Evolutionary conservation across 768 basidiomycete genomes (phyloP).

Genomic region (Leccinellum luteum): DNA sequence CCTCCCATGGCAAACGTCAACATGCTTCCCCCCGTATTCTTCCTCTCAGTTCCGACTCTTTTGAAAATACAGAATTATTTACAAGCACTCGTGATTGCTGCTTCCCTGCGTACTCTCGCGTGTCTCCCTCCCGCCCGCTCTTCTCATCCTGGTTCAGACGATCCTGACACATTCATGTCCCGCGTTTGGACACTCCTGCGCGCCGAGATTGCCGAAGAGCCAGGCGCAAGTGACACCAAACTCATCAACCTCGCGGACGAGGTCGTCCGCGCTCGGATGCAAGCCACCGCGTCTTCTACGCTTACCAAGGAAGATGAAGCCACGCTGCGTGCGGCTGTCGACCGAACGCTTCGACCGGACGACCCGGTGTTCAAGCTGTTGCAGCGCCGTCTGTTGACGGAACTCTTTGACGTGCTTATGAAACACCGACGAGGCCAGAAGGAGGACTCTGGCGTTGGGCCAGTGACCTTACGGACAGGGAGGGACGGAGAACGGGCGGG

Average conservation of each 20-base stretch:
- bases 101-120: slow-evolving; percentile 56
- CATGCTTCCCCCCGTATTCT: slow-evolving; percentile 61
- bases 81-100: slow-evolving; percentile 67
- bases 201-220: slow-evolving; percentile 45
- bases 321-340: slow-evolving; percentile 56
- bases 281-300: slow-evolving; percentile 6
- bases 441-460: slow-evolving; percentile 7
- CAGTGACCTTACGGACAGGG: slow-evolving; percentile 34
- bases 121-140: slow-evolving; percentile 31
- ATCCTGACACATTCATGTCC: slow-evolving; percentile 43
- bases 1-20: slow-evolving; percentile 30
- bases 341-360: slow-evolving; percentile 54
- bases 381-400: slow-evolving; percentile 53
- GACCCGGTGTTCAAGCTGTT: slow-evolving; percentile 70
- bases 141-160: slow-evolving; percentile 10
- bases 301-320: slow-evolving; percentile 45
- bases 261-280: slow-evolving; percentile 53
- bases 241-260: slow-evolving; percentile 72
- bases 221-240: slow-evolving; percentile 44
- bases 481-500: slow-evolving; percentile 17
- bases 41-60: slow-evolving; percentile 54
- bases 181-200: slow-evolving; percentile 67
- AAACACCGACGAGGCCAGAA: slow-evolving; percentile 11
- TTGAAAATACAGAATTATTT: slow-evolving; percentile 64
- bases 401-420: slow-evolving; percentile 31